phyloP scores from a whole-genome alignment of 2,329 filamentous ascomycete species.

The Penicillium sp. region DNA sequence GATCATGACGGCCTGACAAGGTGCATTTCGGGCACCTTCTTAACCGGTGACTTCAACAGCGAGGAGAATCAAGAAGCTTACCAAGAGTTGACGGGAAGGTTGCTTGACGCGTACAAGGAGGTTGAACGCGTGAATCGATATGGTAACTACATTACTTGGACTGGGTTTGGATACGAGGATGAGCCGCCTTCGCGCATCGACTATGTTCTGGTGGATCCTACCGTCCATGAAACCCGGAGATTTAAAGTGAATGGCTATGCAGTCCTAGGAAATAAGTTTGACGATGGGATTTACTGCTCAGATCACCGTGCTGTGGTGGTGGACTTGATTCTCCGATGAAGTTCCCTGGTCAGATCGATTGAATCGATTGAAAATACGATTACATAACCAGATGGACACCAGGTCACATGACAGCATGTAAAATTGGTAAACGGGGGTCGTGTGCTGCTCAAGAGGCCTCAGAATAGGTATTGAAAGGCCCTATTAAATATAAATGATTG shows the following conservation, averaged over 20 bases:
- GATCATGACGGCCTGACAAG: constrained; percentile 5
- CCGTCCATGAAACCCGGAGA: constrained; percentile 16
- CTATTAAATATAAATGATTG: not conserved
- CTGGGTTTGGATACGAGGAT: constrained; percentile 51
- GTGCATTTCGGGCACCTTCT: constrained; percentile 47
- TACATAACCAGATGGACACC: not conserved
- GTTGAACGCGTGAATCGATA: constrained; percentile 44
- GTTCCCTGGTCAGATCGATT: not conserved
- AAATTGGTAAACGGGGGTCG: constrained; percentile 8
- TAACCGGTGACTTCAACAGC: constrained; percentile 61
- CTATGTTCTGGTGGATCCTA: constrained; percentile 51
- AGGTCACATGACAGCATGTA: constrained; percentile 5
- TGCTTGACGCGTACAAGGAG: constrained; percentile 42
- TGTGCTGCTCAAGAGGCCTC: not conserved
- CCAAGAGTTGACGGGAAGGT: constrained; percentile 46
- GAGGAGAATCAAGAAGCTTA: constrained; percentile 56
- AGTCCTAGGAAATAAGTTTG: constrained; percentile 56
- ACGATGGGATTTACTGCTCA: constrained; percentile 56
- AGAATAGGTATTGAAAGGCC: not conserved
- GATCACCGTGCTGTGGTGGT: constrained; percentile 60
- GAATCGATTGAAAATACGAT: not conserved
- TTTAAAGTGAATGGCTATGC: constrained; percentile 53
- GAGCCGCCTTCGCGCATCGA: constrained; percentile 50
- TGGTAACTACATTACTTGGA: constrained; percentile 56
- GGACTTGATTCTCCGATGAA: not conserved